A percentile compares a stretch with the other conserved stretches of the same genome.
phyloP scores from a whole-genome alignment of 768 basidiomycete genomes.

The Mycena latifolia region DNA sequence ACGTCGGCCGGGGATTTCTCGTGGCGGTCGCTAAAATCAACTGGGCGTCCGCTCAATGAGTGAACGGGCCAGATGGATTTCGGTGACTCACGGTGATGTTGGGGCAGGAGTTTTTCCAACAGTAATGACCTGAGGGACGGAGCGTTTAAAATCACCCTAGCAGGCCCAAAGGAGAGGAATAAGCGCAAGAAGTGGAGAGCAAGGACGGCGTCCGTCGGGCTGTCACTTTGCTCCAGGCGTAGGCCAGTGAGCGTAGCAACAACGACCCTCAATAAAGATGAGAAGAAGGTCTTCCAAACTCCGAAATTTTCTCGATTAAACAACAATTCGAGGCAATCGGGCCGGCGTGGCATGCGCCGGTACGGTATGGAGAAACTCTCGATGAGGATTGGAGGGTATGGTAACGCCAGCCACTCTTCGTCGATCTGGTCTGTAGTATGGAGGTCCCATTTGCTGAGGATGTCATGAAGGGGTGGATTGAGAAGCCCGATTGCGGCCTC shows the following conservation, averaged over 20 bases:
- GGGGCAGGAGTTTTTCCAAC: background rate
- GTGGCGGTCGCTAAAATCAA: slow-evolving; percentile 4
- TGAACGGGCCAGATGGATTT: background rate
- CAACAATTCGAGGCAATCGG: slow-evolving; percentile 2
- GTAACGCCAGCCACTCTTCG: slow-evolving; percentile 19
- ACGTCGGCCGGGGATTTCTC: background rate
- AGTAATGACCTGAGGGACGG: slow-evolving; percentile 1
- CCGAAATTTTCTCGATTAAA: slow-evolving; percentile 16
- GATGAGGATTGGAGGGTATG: slow-evolving; percentile 14
- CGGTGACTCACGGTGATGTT: slow-evolving; percentile 1
- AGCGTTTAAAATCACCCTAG: background rate
- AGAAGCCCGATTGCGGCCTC: slow-evolving; percentile 2
- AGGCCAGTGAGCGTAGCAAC: background rate
- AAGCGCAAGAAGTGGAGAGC: slow-evolving; percentile 18
- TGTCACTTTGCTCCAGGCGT: background rate
- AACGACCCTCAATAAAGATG: slow-evolving; percentile 10
- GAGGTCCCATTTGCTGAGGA: slow-evolving; percentile 18
- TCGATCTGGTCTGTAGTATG: background rate
- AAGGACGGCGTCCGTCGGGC: slow-evolving; percentile 8
- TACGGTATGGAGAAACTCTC: slow-evolving; percentile 16
- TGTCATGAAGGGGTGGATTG: slow-evolving; percentile 12
- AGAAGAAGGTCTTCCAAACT: slow-evolving; percentile 12
- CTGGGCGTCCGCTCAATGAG: background rate
- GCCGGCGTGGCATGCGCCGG: slow-evolving; percentile 4
- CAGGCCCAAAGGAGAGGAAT: slow-evolving; percentile 22